Base-by-base conservation (phyloP, 805 yeast species). In the Hanseniaspora taiwanica region DNA sequence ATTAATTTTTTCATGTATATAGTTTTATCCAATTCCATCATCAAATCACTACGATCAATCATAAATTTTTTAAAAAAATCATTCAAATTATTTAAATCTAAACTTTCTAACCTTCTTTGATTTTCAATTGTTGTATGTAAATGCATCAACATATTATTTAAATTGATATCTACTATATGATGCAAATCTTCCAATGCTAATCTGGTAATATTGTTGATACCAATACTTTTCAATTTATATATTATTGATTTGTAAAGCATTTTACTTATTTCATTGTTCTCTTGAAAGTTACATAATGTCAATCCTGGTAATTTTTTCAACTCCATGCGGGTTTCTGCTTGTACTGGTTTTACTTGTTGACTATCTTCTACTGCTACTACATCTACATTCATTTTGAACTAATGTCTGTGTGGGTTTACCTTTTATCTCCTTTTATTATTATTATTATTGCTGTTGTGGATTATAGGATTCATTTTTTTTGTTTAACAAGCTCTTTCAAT, bases 61-160 rank as follows among this genome's bases (percentile, higher is more conserved):
- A 62, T 54, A 25, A 69, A 71, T 9, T 68, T 65, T 27, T 59
- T 54, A 1, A 73, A 47, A 37, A 76, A 53, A 38, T 74, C 48
- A 18, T 58, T 55, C 9, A 76, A 41, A 54, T 81, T 87, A 21
- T 59, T 60, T 16, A 68, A 59, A 0, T 79, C 12, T 12, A 19
- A 62, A 1, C 80, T 75, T n/a, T 54, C 53, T 16, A 64, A 60
- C 38, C 86, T 66, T 48, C 89, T 63, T 54, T 80, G 87, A 1
- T 71, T 56, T 42, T 74, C 76, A 2, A 77, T 66, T 25, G 72
- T 55, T 44, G 67, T 67, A 36, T 71, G 73, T 20, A 80, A 48
- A 21, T 65, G 57, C 2, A 51, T 46, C 7, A 68, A 50, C 40
- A 77, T 41, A 13, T 61, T 59, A 35, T 62, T 52, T 38, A 71